Evolutionary conservation across 495 filamentous ascomycete species (phyloP).

Genomic region (Friedmanniomyces simplex): DNA sequence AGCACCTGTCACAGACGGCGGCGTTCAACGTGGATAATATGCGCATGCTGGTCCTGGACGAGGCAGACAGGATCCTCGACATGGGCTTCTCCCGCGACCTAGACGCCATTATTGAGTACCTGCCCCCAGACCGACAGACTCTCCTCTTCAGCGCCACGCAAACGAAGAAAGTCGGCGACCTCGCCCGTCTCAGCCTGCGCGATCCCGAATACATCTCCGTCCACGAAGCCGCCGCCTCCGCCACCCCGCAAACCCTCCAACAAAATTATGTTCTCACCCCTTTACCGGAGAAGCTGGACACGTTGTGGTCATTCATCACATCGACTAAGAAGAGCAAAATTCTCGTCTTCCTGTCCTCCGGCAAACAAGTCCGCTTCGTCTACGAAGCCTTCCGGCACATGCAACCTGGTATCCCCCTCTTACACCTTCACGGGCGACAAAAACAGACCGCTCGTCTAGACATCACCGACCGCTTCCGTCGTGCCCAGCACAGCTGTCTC

Average conservation of each 20-base stretch:
- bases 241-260: constrained; percentile 74
- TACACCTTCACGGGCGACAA: constrained; percentile 90
- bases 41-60: constrained; percentile 87
- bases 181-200: constrained; percentile 75
- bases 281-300: constrained; percentile 77
- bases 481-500: constrained; percentile 69
- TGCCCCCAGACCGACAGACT: constrained; percentile 80
- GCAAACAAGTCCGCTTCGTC: constrained; percentile 92
- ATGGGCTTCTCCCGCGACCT: constrained; percentile 91
- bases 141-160: constrained; percentile 94
- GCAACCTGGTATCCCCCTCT: constrained; percentile 88
- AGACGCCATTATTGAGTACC: constrained; percentile 87
- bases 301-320: constrained; percentile 82
- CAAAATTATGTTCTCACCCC: constrained; percentile 86
- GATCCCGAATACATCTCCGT: constrained; percentile 93
- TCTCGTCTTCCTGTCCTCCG: constrained; percentile 84
- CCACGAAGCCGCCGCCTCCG: constrained; percentile 68
- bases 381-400: constrained; percentile 88
- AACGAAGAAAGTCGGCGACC: constrained; percentile 83
- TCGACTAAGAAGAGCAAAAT: constrained; percentile 85
- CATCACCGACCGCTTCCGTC: constrained; percentile 70
- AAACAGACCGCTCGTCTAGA: constrained; percentile 82
- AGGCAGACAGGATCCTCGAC: constrained; percentile 94
- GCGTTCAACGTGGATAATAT: constrained; percentile 82
- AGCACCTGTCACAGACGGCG: constrained; percentile 92